Base-by-base conservation (phyloP, 805 yeast genomes). In the Yamadazyma nakazawae region DNA sequence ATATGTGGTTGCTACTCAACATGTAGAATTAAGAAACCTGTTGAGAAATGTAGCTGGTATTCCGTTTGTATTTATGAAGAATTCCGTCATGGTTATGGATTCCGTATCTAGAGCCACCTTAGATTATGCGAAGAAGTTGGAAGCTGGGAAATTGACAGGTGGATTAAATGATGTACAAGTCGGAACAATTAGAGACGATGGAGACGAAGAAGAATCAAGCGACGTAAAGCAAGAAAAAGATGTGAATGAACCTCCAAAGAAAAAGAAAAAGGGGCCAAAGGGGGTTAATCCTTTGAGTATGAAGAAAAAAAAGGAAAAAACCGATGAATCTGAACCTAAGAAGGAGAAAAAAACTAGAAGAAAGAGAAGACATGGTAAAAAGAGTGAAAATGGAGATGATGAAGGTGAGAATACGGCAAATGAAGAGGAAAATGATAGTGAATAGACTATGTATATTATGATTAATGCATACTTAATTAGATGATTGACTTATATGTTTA, bases 51-150 rank as follows among this genome's bases (percentile, higher is more conserved):
- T 90, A 10, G 96, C 99, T 0, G 99, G 97, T 11, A 85, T 89
- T 1, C 99, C 99, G 1, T 65, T 94, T 53, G 71, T 92, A 9
- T 91, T 86, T 63, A 82, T 94, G 80, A 84, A 86, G 59, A 76
- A 97, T 50, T 81, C 96, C 1, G 99, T 94, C 14, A 88, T 94
- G 92, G 83, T 94, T 24, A 82, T 94, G 94, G 99, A 94, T 66
- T 97, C 97, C 7, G 69, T 90, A 54, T 86, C 96, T 43, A 78
- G 76, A 34, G 87, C 88, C 6, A 85, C 92, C 37, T 54, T 61
- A 13, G 57, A 55, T 30, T 65, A 54, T 26, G 62, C 74, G 1
- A 54, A 59, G n/a, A 55, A 64, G 25, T 69, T 75, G 35, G 99
- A 94, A 64, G 62, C 68, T 1, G 72, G 75, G 38, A 94, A 94